Evolutionary conservation across 2,329 filamentous ascomycete species (phyloP).

Genomic region (Neopestalotiopsis sp.): DNA sequence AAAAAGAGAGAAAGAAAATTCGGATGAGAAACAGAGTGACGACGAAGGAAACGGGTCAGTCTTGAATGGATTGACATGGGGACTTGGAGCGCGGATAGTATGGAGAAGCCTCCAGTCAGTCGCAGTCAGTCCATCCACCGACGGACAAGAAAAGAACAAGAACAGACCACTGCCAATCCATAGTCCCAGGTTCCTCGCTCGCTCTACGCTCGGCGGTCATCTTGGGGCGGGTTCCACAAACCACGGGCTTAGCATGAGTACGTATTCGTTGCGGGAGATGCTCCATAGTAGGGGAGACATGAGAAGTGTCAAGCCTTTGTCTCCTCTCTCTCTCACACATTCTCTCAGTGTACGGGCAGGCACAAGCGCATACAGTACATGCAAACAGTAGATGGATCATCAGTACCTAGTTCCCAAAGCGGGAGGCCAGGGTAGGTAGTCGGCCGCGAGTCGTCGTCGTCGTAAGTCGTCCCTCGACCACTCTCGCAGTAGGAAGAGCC

Average conservation of each 20-base stretch:
- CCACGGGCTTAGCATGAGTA: conserved; percentile 8
- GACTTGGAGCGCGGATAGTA: not conserved
- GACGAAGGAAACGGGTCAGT: not conserved
- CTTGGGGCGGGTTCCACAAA: conserved; percentile 14
- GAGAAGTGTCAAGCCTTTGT: conserved; percentile 2
- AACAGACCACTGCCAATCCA: not conserved
- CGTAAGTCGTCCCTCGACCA: not conserved
- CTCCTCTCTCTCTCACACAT: not conserved
- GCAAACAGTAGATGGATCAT: not conserved
- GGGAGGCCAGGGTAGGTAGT: conserved; percentile 1
- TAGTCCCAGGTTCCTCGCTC: not conserved
- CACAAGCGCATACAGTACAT: not conserved
- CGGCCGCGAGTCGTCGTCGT: conserved; percentile 9
- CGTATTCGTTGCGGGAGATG: conserved; percentile 7
- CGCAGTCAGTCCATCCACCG: too few species aligned
- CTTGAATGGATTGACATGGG: not conserved
- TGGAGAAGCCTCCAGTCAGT: not conserved
- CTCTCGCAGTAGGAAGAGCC: not conserved
- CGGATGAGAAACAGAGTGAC: conserved; percentile 25
- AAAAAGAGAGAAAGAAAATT: conserved; percentile 22
- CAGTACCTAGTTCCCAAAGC: not conserved
- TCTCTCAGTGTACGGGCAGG: not conserved
- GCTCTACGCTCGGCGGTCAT: conserved; percentile 3
- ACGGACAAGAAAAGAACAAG: not conserved
- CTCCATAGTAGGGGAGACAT: not conserved